Conservation (phyloP, 1,284 basidiomycete genomes). For the Inonotus hispidus region DNA sequence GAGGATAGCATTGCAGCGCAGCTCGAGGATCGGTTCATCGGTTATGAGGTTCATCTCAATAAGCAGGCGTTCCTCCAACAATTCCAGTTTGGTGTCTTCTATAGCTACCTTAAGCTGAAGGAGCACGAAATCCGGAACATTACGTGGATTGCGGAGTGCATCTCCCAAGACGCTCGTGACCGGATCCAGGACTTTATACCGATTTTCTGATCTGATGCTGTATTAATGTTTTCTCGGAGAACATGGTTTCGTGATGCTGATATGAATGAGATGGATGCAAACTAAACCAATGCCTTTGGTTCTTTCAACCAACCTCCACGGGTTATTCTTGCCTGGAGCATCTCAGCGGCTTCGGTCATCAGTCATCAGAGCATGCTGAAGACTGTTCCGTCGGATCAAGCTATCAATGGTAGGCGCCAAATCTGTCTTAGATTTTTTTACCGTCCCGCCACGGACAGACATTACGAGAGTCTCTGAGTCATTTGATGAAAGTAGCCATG, state of each 20-base stretch:
- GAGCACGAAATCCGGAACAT: constrained; percentile 98
- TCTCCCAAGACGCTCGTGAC: constrained; percentile 90
- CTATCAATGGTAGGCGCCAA: too few relatives aligned
- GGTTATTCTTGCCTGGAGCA: too few relatives aligned
- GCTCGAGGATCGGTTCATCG: constrained; percentile 95
- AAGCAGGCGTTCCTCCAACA: constrained; percentile 93
- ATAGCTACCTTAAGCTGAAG: constrained; percentile 94
- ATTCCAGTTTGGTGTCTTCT: constrained; percentile 92
- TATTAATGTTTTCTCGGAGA: background rate
- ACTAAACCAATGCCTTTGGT: too few relatives aligned
- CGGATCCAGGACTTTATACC: constrained; percentile 92
- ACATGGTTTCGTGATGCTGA: background rate
- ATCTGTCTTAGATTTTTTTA: too few relatives aligned
- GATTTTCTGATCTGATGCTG: constrained; percentile 50
- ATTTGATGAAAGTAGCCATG: too few relatives aligned
- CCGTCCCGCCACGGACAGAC: too few relatives aligned
- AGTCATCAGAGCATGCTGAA: too few relatives aligned
- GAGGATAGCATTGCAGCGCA: constrained; percentile 48
- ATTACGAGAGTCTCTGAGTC: too few relatives aligned
- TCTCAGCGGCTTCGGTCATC: too few relatives aligned
- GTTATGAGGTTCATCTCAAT: constrained; percentile 89
- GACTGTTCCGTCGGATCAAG: too few relatives aligned
- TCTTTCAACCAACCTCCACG: too few relatives aligned
- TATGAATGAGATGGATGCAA: too few relatives aligned
- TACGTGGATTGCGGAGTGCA: constrained; percentile 97